Conservation (phyloP, 208 protist species). For the Acanthamoeba healyi region DNA sequence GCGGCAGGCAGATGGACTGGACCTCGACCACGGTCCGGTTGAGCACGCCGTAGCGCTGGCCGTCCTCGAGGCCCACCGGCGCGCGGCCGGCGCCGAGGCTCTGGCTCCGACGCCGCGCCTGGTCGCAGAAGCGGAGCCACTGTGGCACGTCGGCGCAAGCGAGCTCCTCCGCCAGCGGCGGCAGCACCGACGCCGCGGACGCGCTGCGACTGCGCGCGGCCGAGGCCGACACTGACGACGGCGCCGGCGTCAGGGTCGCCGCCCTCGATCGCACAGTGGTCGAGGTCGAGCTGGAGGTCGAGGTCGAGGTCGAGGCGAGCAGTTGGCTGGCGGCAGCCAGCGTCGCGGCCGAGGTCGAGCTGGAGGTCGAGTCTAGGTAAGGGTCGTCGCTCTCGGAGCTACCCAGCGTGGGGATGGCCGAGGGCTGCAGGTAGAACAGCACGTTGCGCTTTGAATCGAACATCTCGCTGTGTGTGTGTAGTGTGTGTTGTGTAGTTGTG, state of each 20-base stretch:
- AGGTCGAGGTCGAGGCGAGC: background rate
- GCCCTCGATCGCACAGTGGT: no score
- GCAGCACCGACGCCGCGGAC: background rate
- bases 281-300: background rate
- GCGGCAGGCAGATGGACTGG: background rate
- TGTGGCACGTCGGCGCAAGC: background rate
- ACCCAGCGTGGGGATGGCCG: background rate
- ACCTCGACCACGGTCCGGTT: conserved; percentile 47
- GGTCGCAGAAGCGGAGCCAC: conserved; percentile 44
- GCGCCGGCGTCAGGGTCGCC: no score
- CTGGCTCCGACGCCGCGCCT: background rate
- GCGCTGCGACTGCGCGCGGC: background rate
- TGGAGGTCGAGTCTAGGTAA: background rate
- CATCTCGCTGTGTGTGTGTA: background rate
- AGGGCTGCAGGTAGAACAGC: conserved; percentile 7
- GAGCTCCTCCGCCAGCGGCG: background rate
- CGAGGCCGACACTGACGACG: background rate
- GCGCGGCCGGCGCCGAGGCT: background rate
- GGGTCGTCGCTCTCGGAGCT: background rate
- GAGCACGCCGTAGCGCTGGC: conserved; percentile 32
- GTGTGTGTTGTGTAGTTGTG: no score
- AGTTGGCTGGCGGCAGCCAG: background rate
- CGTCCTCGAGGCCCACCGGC: background rate
- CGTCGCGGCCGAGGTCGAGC: background rate
- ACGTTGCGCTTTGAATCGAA: conserved; percentile 63